Conservation (phyloP, 2,329 filamentous ascomycete species). For the Beauveria brongniartii region DNA sequence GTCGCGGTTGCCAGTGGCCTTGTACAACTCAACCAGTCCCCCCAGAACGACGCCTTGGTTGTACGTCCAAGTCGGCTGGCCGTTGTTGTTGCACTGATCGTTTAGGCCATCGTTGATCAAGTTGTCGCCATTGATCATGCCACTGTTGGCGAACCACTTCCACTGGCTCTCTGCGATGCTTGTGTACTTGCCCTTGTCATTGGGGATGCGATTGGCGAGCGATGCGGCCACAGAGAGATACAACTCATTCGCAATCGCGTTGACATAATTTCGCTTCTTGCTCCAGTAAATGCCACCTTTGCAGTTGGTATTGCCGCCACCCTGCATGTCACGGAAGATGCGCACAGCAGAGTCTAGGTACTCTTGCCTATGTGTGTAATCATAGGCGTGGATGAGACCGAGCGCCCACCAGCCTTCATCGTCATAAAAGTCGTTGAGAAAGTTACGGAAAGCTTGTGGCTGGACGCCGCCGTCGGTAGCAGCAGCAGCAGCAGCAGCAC, state of each 20-base stretch:
- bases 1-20: conserved; percentile 31
- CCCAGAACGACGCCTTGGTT: conserved; percentile 52
- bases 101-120: conserved; percentile 48
- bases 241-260: conserved; percentile 50
- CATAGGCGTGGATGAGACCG: conserved; percentile 48
- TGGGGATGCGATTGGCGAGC: conserved; percentile 40
- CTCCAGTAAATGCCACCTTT: conserved; percentile 50
- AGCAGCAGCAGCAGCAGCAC: background rate
- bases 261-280: conserved; percentile 42
- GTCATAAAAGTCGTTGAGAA: conserved; percentile 48
- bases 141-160: conserved; percentile 43
- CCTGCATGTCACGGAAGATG: conserved; percentile 50
- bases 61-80: conserved; percentile 43
- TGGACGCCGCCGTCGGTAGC: background rate
- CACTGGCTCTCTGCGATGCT: conserved; percentile 41
- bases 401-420: conserved; percentile 58
- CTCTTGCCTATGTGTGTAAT: conserved; percentile 39
- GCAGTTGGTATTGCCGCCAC: conserved; percentile 38
- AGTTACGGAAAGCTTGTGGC: conserved; percentile 26
- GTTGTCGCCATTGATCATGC: conserved; percentile 42
- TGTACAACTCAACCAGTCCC: conserved; percentile 41
- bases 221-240: conserved; percentile 45
- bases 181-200: conserved; percentile 31
- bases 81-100: conserved; percentile 43
- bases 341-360: conserved; percentile 45